phyloP scores from a whole-genome alignment of 176 grass and related monocot species.

The Oryza rufipogon region DNA sequence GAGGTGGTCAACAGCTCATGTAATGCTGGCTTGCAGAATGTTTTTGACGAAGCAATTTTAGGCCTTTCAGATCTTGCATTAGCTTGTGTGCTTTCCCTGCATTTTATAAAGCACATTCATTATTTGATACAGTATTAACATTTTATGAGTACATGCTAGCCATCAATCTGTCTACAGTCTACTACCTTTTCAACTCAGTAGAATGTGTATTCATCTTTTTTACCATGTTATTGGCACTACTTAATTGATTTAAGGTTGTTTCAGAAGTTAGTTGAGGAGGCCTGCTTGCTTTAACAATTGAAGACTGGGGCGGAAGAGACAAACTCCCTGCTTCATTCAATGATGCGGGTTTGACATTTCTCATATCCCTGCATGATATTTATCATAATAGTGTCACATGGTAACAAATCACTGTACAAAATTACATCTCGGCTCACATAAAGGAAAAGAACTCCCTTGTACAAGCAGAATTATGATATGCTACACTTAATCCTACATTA shows the following conservation, averaged over 20 bases:
- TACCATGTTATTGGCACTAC: slow-evolving; percentile 41
- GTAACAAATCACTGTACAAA: slow-evolving; percentile 34
- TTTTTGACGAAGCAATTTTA: slow-evolving; percentile 44
- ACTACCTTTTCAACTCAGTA: slow-evolving; percentile 57
- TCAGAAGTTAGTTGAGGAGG: slow-evolving; percentile 47
- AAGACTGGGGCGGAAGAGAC: slow-evolving; percentile 49
- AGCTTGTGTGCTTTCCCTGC: slow-evolving; percentile 54
- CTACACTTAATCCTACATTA: background rate
- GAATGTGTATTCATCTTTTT: slow-evolving; percentile 47
- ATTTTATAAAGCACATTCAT: background rate
- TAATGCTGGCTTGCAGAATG: slow-evolving; percentile 48
- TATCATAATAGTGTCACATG: slow-evolving; percentile 22
- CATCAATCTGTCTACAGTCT: slow-evolving; percentile 5
- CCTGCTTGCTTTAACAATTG: slow-evolving; percentile 39
- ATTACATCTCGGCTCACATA: background rate
- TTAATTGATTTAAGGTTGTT: slow-evolving; percentile 50
- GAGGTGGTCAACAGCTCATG: slow-evolving; percentile 32
- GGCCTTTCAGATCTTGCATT: slow-evolving; percentile 42
- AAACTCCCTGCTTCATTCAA: slow-evolving; percentile 50
- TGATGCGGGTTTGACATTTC: slow-evolving; percentile 46
- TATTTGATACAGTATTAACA: background rate
- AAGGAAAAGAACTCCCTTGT: slow-evolving; percentile 29
- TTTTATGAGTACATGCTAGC: slow-evolving; percentile 23
- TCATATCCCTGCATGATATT: slow-evolving; percentile 56
- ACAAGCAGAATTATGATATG: background rate